Evolutionary conservation across 2,329 filamentous ascomycete species (phyloP).

Genomic region (Clonostachys solani): DNA sequence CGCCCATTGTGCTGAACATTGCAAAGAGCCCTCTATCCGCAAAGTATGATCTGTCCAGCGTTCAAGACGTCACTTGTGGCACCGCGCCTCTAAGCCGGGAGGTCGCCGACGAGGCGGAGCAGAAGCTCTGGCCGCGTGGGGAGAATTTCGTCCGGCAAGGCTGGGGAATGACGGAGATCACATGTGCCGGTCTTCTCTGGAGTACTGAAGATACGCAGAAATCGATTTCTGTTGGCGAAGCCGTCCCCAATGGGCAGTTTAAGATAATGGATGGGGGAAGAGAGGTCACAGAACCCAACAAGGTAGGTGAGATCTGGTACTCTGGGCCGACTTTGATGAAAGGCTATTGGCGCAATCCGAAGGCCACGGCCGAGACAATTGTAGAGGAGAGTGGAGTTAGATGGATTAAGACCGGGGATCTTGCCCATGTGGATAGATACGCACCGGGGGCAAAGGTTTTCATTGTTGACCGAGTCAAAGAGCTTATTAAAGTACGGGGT

Average conservation of each 20-base stretch:
- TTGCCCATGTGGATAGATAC: not conserved
- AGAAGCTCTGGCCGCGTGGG: not conserved
- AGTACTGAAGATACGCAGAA: too few species aligned
- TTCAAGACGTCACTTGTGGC: conserved; percentile 57
- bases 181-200: conserved; percentile 42
- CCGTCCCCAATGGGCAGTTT: not conserved
- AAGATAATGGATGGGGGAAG: not conserved
- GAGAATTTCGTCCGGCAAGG: conserved; percentile 62
- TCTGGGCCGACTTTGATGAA: not conserved
- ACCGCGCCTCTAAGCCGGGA: conserved; percentile 64
- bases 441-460: conserved; percentile 20
- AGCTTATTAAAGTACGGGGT: conserved; percentile 58
- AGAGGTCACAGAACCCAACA: not conserved
- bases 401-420: not conserved
- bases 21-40: conserved; percentile 66
- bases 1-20: conserved; percentile 70
- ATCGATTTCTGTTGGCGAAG: too few species aligned
- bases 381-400: not conserved
- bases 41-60: conserved; percentile 63
- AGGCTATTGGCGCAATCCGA: not conserved
- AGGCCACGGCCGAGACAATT: not conserved
- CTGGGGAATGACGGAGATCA: conserved; percentile 86
- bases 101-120: conserved; percentile 20
- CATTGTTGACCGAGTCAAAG: conserved; percentile 31
- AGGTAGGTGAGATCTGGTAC: not conserved